phyloP scores from a whole-genome alignment of 2,329 filamentous ascomycete species.

The Arthrobotrys sphaeroides region DNA sequence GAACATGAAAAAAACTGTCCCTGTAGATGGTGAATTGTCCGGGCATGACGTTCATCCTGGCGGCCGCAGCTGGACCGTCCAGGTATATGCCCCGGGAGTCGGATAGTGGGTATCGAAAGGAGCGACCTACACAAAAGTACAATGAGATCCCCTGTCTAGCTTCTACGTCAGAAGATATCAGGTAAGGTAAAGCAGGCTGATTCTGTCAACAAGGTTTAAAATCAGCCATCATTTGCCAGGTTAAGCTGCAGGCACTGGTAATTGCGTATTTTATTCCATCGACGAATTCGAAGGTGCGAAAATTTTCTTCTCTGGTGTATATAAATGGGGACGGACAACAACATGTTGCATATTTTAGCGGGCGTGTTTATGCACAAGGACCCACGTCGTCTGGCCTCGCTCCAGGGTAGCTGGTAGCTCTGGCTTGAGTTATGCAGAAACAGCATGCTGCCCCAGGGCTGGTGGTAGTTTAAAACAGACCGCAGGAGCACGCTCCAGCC shows the following conservation, averaged over 20 bases:
- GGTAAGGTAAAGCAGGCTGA: constrained; percentile 25
- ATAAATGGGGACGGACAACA: constrained; percentile 53
- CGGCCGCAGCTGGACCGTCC: constrained; percentile 19
- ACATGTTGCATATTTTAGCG: constrained; percentile 55
- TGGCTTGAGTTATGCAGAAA: constrained; percentile 15
- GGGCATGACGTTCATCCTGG: constrained; percentile 22
- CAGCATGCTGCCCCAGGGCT: constrained; percentile 13
- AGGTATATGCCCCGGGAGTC: constrained; percentile 37
- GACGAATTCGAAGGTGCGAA: constrained; percentile 47
- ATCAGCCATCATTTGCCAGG: constrained; percentile 52
- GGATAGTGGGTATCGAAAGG: constrained; percentile 44
- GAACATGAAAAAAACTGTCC: not conserved
- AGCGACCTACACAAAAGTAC: constrained; percentile 45
- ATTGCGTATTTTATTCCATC: constrained; percentile 41
- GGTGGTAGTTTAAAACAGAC: not conserved
- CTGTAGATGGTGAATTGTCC: constrained; percentile 46
- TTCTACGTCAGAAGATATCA: constrained; percentile 52
- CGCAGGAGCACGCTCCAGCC: constrained; percentile 21
- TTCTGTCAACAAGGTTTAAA: constrained; percentile 44
- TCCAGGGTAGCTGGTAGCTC: constrained; percentile 37
- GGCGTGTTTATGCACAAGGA: constrained; percentile 52
- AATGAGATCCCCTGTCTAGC: constrained; percentile 41
- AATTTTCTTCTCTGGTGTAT: constrained; percentile 50
- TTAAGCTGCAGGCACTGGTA: constrained; percentile 51
- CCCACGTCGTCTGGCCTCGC: constrained; percentile 45